These are phyloP conservation scores for Penicillium vulpinum DNA, from an alignment of 2,329 filamentous ascomycete species.

Conservation along the genomic window DNA sequence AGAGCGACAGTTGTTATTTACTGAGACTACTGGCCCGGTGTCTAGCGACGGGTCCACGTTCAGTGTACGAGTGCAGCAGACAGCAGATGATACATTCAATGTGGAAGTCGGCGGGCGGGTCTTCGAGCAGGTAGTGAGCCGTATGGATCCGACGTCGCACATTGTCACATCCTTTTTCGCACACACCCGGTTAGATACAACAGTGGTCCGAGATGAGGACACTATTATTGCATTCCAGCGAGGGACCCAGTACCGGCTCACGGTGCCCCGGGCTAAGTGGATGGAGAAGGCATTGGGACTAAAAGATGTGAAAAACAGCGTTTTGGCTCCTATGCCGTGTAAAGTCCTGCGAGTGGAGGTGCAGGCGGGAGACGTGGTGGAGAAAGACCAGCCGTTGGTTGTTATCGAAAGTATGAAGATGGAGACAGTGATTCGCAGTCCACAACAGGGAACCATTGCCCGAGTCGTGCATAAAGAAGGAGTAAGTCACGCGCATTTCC, in stretches of 20 bases:
- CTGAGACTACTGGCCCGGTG: slow-evolving; percentile 48
- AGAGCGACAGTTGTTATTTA: slow-evolving; percentile 61
- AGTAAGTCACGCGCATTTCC: slow-evolving; percentile 51
- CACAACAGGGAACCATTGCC: slow-evolving; percentile 69
- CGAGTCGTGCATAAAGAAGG: slow-evolving; percentile 73
- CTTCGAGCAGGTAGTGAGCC: slow-evolving; percentile 50
- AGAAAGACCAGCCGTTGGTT: slow-evolving; percentile 82
- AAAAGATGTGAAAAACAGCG: slow-evolving; percentile 77
- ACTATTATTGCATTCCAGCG: slow-evolving; percentile 73
- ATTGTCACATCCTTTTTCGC: slow-evolving; percentile 76
- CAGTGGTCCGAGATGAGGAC: slow-evolving; percentile 60
- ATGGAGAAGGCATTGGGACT: slow-evolving; percentile 82
- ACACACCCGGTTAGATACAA: slow-evolving; percentile 74
- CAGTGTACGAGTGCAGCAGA: slow-evolving; percentile 54
- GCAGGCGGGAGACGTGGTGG: slow-evolving; percentile 74
- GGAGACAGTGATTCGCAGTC: slow-evolving; percentile 79
- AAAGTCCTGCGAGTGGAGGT: slow-evolving; percentile 93
- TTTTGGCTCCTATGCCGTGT: slow-evolving; percentile 94
- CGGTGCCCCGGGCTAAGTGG: slow-evolving; percentile 67
- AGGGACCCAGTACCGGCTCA: slow-evolving; percentile 59
- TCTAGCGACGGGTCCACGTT: slow-evolving; percentile 41
- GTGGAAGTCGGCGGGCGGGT: slow-evolving; percentile 46
- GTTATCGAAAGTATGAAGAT: slow-evolving; percentile 93
- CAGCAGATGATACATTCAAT: slow-evolving; percentile 49
- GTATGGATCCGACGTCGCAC: slow-evolving; percentile 47